A percentile compares a stretch with the other conserved stretches of the same genome.
Evolutionary conservation across 306 rosid genomes (phyloP).

Genomic region (Pyrus pyrifolia): DNA sequence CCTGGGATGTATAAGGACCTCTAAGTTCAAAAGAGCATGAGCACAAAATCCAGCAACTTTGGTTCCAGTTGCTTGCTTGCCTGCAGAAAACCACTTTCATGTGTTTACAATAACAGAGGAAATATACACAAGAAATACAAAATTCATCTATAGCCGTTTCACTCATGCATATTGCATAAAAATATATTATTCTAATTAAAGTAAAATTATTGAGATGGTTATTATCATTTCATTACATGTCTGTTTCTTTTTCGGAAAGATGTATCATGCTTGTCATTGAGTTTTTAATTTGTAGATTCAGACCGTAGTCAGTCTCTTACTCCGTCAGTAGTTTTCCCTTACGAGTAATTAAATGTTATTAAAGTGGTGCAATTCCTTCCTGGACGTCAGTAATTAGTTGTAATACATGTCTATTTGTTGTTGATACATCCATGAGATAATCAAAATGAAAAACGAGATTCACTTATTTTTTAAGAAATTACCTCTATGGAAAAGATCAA

Average conservation of each 20-base stretch:
- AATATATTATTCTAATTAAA: background rate
- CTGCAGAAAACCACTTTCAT: slow-evolving; percentile 37
- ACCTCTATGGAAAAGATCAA: slow-evolving; percentile 81
- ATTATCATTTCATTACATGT: background rate
- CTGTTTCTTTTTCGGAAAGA: background rate
- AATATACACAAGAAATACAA: background rate
- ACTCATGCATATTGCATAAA: background rate
- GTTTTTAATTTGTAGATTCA: background rate
- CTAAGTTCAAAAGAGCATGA: slow-evolving; percentile 76
- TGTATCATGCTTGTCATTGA: background rate
- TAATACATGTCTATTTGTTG: background rate
- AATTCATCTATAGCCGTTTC: background rate
- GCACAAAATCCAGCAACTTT: slow-evolving; percentile 72
- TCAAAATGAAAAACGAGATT: background rate
- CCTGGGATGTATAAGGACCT: slow-evolving; percentile 89
- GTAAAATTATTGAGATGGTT: background rate
- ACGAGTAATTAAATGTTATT: background rate
- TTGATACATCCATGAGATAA: background rate
- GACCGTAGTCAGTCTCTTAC: background rate
- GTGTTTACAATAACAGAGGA: slow-evolving; percentile 8
- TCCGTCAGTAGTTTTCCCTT: background rate
- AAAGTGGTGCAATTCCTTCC: background rate
- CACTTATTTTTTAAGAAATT: slow-evolving; percentile 14
- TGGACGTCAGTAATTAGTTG: background rate
- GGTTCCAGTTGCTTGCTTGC: slow-evolving; percentile 64